Percentiles rank a stretch among this genome's conserved stretches.
phyloP scores from a whole-genome alignment of 225 moss, liverwort and hornwort genomes.

The Climacium dendroides region DNA sequence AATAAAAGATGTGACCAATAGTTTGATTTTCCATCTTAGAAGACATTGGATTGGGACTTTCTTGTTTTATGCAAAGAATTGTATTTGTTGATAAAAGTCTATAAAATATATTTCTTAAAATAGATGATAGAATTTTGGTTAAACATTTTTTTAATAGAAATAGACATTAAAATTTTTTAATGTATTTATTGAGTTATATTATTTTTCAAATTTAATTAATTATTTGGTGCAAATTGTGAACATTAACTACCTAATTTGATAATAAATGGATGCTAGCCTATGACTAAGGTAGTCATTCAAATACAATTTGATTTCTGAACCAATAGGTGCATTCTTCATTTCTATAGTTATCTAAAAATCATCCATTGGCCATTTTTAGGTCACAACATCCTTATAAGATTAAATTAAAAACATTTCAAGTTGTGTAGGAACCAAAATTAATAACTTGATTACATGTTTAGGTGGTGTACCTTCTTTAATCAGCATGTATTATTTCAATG shows the following conservation, averaged over 20 bases:
- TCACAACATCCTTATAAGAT: accelerated
- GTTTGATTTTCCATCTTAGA: background rate
- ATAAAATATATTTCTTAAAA: background rate
- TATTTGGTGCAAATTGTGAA: accelerated
- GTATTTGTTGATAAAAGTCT: accelerated
- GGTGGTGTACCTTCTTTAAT: background rate
- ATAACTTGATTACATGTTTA: background rate
- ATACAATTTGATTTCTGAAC: background rate
- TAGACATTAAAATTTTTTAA: too few relatives aligned
- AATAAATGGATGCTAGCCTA: accelerated
- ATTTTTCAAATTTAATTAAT: background rate
- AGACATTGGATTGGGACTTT: background rate
- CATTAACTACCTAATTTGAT: background rate
- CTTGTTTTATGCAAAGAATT: too few relatives aligned
- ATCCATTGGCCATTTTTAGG: too few relatives aligned
- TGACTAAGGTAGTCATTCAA: background rate
- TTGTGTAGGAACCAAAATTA: background rate
- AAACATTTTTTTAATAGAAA: too few relatives aligned
- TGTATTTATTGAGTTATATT: background rate
- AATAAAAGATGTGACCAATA: background rate
- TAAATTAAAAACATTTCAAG: too few relatives aligned
- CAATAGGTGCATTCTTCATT: background rate
- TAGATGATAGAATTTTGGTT: background rate
- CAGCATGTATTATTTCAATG: background rate
- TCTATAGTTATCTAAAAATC: accelerated